A percentile compares a stretch with the other conserved stretches of the same genome.
phyloP scores from a whole-genome alignment of 768 basidiomycete genomes.

The Zangia roseola region DNA sequence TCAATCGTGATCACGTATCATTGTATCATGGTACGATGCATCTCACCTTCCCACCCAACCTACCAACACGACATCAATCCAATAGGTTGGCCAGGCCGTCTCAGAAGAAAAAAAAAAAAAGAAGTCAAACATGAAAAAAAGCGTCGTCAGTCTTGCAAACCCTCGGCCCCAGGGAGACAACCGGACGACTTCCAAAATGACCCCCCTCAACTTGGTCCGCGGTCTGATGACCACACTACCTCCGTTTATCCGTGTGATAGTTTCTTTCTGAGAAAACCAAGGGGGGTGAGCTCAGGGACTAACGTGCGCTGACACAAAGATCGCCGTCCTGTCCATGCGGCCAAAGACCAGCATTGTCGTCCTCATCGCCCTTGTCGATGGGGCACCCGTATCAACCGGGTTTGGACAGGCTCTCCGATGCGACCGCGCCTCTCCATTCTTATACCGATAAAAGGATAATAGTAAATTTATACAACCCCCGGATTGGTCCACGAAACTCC shows the following conservation, averaged over 20 bases:
- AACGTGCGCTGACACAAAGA: too few relatives aligned
- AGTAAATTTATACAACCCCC: not conserved
- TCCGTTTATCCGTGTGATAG: conserved; percentile 9
- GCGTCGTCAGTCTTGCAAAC: not conserved
- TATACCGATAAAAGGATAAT: conserved; percentile 3
- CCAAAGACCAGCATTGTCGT: too few relatives aligned
- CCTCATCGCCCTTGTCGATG: conserved; percentile 16
- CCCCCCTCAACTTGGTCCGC: conserved; percentile 11
- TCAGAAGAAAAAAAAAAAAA: too few relatives aligned
- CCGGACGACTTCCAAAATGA: not conserved
- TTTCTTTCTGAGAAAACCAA: too few relatives aligned
- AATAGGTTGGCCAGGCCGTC: too few relatives aligned
- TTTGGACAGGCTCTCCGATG: conserved; percentile 8
- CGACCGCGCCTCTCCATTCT: conserved; percentile 1
- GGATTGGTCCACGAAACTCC: conserved; percentile 17
- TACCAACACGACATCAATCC: not conserved
- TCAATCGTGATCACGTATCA: not conserved
- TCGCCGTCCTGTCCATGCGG: too few relatives aligned
- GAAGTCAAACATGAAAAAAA: not conserved
- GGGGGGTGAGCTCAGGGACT: too few relatives aligned
- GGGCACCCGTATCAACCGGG: conserved; percentile 3
- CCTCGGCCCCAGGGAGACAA: conserved; percentile 30
- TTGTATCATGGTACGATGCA: too few relatives aligned
- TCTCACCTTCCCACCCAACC: conserved; percentile 9
- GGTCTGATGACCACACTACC: conserved; percentile 25